phyloP scores from a whole-genome alignment of 2,329 filamentous ascomycete genomes.

The Penicillium janthinellum region DNA sequence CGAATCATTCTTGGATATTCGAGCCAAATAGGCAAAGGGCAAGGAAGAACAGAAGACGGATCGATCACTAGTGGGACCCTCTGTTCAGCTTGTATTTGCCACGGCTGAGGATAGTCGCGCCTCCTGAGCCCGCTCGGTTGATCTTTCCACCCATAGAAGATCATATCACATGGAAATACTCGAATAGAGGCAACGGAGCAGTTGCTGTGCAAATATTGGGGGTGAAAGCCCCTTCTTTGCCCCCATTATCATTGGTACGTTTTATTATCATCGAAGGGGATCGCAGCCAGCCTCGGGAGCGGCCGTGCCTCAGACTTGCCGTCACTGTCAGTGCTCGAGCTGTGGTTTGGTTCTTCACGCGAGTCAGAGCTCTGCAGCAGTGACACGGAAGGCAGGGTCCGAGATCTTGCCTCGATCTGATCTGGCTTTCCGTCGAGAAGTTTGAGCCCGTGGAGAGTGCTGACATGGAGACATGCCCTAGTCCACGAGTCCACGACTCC shows the following conservation, averaged over 20 bases:
- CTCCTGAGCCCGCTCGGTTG: not conserved
- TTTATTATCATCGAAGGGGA: not conserved
- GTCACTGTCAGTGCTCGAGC: slow-evolving; percentile 7
- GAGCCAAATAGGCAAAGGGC: not conserved
- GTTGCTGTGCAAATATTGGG: not conserved
- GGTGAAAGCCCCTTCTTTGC: not conserved
- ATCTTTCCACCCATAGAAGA: not conserved
- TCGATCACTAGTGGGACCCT: not conserved
- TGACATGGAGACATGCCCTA: not conserved
- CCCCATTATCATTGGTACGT: not conserved
- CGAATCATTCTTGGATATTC: not conserved
- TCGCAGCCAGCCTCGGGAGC: slow-evolving; percentile 13
- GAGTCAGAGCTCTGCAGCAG: not conserved
- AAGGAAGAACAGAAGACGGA: not conserved
- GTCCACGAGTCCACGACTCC: not conserved
- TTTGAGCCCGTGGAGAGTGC: not conserved
- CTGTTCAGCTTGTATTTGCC: not conserved
- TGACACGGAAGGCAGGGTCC: not conserved
- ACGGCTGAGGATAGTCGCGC: not conserved
- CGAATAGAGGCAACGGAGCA: not conserved
- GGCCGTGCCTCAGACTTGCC: slow-evolving; percentile 12
- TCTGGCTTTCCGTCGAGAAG: too few species aligned
- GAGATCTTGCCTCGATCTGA: not conserved
- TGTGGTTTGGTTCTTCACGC: slow-evolving; percentile 17
- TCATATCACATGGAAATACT: not conserved